Percentiles rank a stretch among this genome's conserved stretches.
Evolutionary conservation across 306 rosid genomes (phyloP).

Genomic region (Biancaea sappan): DNA sequence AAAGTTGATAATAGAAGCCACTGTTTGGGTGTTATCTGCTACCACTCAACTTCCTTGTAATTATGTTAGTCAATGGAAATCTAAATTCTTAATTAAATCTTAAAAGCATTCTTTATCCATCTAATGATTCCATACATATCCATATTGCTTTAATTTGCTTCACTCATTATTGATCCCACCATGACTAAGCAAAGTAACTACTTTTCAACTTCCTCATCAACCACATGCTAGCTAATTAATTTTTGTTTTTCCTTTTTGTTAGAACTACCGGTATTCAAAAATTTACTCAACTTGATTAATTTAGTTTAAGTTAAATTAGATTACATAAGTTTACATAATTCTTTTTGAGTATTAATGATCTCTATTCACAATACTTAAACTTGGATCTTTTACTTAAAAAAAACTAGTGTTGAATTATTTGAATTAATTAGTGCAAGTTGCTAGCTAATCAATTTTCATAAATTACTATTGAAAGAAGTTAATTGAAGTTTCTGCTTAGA

Average conservation of each 20-base stretch:
- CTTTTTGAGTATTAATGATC: no score
- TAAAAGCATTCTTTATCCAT: slow-evolving; percentile 6
- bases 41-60: neutral
- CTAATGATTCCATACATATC: slow-evolving; percentile 2
- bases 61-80: slow-evolving; percentile 35
- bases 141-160: neutral
- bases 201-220: slow-evolving; percentile 35
- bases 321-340: no score
- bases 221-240: neutral
- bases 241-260: no score
- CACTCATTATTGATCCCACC: slow-evolving; percentile 12
- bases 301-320: no score
- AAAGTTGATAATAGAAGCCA: slow-evolving; percentile 5
- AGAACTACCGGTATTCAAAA: no score
- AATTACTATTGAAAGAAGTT: neutral
- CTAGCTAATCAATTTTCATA: no score
- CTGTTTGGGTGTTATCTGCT: slow-evolving; percentile 19
- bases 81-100: neutral
- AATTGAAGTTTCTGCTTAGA: neutral
- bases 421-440: no score
- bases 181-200: neutral
- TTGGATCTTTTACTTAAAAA: no score
- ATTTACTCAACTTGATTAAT: no score
- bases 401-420: no score
- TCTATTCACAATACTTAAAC: no score